Evolutionary conservation across 805 yeast species (phyloP), one percentile per base, ranked within the genome.

Genomic region (Metschnikowia lochheadii): DNA sequence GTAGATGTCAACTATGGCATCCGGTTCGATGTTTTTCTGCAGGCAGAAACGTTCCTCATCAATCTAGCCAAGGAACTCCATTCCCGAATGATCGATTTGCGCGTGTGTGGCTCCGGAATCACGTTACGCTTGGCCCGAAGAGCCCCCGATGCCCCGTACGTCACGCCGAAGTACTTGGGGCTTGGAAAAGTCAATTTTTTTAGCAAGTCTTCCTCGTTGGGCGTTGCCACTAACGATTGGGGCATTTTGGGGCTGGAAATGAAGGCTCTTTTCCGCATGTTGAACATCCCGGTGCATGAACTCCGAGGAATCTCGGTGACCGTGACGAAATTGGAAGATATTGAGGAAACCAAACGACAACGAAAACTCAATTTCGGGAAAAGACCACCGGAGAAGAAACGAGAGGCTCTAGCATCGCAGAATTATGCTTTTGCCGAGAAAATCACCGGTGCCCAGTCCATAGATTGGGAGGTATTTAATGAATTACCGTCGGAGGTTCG

Each of bases 1-100:
- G 86, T 90, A 3, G 98, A 92, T 62, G 85, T 92, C 26, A 88
- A 89, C 54, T 92, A 89, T 85, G 98, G 97, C 0, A 87, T 92
- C 0, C 63, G 98, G 44, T 86, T 91, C 56, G 78, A 81, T 32
- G 70, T 70, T 0, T 71, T 78, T 31, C 63, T 66, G 0, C 89
- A 92, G 61, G 80, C 85, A 21, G 91, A 85, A 54, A 56, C 49
- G 4, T 94, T 92, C 60, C 61, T 89, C 8, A 68, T 73, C 34
- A 68, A 78, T 17, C 67, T 90, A 44, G 72, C 85, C 0, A 66
- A 68, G 31, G 96, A 89, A 59, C 61, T 94, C 45, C 68, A 76
- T 45, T 54, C 66, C 0, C 73, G 96, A 48, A 61, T 90, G 49
- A 53, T 65, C 1, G 73, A 70, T 15, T 58, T 81, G 26, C 66